phyloP scores from a whole-genome alignment of 306 rosid genomes.

The Mimosa pudica region DNA sequence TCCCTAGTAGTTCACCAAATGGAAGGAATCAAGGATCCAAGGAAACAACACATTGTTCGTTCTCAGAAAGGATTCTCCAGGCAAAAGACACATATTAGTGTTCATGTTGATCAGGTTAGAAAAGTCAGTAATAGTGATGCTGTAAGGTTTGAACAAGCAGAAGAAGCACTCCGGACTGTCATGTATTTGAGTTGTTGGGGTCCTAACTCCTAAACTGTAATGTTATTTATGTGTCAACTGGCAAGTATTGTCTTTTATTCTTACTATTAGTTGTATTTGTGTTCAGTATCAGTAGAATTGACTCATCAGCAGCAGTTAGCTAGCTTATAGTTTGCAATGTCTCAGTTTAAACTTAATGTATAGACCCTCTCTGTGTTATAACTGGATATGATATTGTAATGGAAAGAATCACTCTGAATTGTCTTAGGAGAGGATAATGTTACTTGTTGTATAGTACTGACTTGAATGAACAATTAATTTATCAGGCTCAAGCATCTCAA shows the following conservation, averaged over 20 bases:
- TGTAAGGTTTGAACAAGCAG: conserved; percentile 43
- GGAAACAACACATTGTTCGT: not conserved
- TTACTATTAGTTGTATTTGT: not conserved
- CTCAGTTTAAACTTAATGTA: not conserved
- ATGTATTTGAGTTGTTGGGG: conserved; percentile 63
- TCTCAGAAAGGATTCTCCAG: not conserved
- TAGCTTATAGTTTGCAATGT: not conserved
- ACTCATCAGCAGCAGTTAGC: not conserved
- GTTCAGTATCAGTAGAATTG: not conserved
- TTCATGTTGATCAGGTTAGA: not conserved
- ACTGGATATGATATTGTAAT: not conserved
- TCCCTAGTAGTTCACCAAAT: not conserved
- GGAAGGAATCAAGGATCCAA: conserved; percentile 5
- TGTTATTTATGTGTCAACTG: not conserved
- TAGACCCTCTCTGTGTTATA: not conserved
- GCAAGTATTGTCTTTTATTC: conserved; percentile 5
- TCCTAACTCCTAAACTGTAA: conserved; percentile 6
- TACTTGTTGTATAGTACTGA: not conserved
- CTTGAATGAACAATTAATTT: not conserved
- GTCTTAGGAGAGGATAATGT: not conserved
- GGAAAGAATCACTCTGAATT: not conserved
- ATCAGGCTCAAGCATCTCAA: not conserved
- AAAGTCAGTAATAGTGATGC: conserved; percentile 1
- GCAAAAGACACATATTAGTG: not conserved
- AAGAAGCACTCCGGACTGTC: conserved; percentile 54